Evolutionary conservation across 345 rosid genomes (phyloP).

Genomic region (Pelargonium nanum): DNA sequence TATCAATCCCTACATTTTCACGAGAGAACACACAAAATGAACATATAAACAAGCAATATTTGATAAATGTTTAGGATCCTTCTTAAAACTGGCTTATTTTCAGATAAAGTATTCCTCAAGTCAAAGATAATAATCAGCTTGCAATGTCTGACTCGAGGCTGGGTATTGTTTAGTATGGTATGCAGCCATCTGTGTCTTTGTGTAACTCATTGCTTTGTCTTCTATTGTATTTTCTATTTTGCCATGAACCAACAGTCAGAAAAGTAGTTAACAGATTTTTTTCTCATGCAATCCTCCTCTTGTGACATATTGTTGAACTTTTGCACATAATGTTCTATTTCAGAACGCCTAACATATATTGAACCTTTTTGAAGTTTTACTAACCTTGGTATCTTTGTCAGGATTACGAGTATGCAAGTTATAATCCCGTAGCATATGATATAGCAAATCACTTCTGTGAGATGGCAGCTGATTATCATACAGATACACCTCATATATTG

Average conservation of each 20-base stretch:
- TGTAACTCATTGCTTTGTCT: background rate
- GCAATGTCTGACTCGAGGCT: too few relatives aligned
- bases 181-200: background rate
- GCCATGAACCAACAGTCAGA: background rate
- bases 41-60: background rate
- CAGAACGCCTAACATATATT: conserved; percentile 2
- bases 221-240: background rate
- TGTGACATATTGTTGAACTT: background rate
- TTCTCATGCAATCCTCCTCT: too few relatives aligned
- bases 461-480: conserved; percentile 90
- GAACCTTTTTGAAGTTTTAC: background rate
- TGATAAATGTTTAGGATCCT: background rate
- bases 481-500: conserved; percentile 75
- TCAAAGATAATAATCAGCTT: too few relatives aligned
- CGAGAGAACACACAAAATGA: background rate
- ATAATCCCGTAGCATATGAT: conserved; percentile 80
- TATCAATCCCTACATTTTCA: too few relatives aligned
- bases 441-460: conserved; percentile 95
- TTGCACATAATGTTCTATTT: background rate
- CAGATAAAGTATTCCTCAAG: background rate
- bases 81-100: background rate
- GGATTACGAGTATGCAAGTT: conserved; percentile 95
- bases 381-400: conserved; percentile 16
- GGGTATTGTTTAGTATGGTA: too few relatives aligned
- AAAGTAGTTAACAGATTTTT: background rate